Evolutionary conservation across 192 early-diverging fungal genomes (phyloP), one percentile per base, ranked within the genome.

Genomic region (Gigaspora rosea): DNA sequence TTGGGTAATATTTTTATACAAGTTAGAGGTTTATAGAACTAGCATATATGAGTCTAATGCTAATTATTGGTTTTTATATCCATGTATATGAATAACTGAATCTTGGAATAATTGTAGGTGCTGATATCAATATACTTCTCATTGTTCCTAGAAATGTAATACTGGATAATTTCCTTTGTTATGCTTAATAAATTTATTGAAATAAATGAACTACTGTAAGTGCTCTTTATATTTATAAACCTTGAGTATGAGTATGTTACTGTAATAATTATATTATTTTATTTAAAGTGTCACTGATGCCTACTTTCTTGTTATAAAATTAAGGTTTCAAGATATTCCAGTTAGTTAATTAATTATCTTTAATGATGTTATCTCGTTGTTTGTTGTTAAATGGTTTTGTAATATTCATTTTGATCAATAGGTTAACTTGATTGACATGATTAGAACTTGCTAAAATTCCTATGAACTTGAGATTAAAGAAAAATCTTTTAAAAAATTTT

Each of bases 61-160:
- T 5, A 5, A 41, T 41, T 41, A 41, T n/a, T n/a, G n/a, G 36
- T 41, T 41, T 41, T 41, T 5, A 3, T 41, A 5, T 3, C 5
- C 2, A 41, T 41, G 2, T 41, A 41, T 41, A 5, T 5, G 36
- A 41, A 41, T 22, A 61, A 11, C n/a, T n/a, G 15, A 54, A 35
- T 13, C 61, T 5, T 41, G 2, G 5, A 41, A 41, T 41, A 41
- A 41, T 41, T 5, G 15, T 67, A 93, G 94, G 92, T 18, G 88
- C 94, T n/a, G 98, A 99, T 95, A 96, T 99, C 63, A 96, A 99
- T 90, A 98, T 95, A 0, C 81, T 99, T 48, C 97, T 96, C 78
- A 96, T 99, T 12, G 94, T 92, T 49, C 98, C 98, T 8, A 89
- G 88, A 59, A 91, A 94, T 83, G 94, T 99, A 9, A 86, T 87